Conservation (phyloP, 2,329 filamentous ascomycete species). For the Neonectria punicea region DNA sequence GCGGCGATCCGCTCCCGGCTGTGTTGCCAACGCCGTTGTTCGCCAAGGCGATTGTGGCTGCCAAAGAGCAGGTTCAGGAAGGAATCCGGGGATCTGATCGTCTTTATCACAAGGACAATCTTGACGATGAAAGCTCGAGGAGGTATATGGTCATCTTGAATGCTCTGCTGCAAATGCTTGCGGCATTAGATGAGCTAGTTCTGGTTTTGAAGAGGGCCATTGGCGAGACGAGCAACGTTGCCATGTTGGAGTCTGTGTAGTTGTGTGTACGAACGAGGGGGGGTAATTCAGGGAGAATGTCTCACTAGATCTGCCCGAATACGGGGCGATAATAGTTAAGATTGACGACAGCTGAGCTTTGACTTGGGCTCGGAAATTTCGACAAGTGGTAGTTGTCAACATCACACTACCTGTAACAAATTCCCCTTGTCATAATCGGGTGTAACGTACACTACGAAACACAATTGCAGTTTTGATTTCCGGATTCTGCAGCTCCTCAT, state of each 20-base stretch:
- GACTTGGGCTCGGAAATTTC: too few relatives aligned
- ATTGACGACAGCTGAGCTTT: too few relatives aligned
- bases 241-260: neutral
- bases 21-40: constrained; percentile 22
- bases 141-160: neutral
- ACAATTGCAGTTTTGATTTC: too few relatives aligned
- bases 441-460: too few relatives aligned
- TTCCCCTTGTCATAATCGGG: too few relatives aligned
- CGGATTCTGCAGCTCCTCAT: too few relatives aligned
- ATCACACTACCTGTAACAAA: too few relatives aligned
- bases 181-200: neutral
- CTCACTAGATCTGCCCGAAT: too few relatives aligned
- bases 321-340: too few relatives aligned
- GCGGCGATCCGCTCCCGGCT: constrained; percentile 22
- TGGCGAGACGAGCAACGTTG: neutral
- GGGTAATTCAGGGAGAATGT: too few relatives aligned
- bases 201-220: constrained; percentile 10
- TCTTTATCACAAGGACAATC: neutral
- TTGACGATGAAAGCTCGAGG: neutral
- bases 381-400: too few relatives aligned
- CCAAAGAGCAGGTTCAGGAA: neutral
- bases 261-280: too few relatives aligned
- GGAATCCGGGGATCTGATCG: neutral
- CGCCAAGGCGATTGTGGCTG: neutral
- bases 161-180: neutral